Conservation (phyloP, 208 protist species). For the Porcisia hertigi region DNA sequence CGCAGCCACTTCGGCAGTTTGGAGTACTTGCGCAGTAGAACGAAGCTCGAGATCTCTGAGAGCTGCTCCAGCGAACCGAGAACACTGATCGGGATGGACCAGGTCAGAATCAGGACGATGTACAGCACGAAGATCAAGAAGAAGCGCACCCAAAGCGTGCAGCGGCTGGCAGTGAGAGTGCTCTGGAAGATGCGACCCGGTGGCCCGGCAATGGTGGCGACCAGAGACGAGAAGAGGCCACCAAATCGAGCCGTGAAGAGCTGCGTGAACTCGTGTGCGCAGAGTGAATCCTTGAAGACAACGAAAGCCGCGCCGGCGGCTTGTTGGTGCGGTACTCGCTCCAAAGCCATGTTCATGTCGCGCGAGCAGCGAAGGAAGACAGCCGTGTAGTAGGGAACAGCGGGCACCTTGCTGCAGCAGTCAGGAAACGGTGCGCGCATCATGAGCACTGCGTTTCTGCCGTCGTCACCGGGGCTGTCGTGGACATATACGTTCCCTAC, state of each 20-base stretch:
- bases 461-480: background rate
- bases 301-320: conserved; percentile 61
- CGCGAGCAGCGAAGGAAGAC: conserved; percentile 36
- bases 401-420: conserved; percentile 54
- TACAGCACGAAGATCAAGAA: conserved; percentile 49
- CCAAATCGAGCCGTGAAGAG: conserved; percentile 59
- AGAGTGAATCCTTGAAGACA: conserved; percentile 63
- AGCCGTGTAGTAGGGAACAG: conserved; percentile 52
- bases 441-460: conserved; percentile 25
- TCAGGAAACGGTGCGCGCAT: conserved; percentile 29
- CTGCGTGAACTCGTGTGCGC: conserved; percentile 76
- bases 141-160: conserved; percentile 47
- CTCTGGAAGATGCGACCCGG: conserved; percentile 65
- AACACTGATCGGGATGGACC: conserved; percentile 76
- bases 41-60: conserved; percentile 46
- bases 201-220: conserved; percentile 69
- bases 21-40: conserved; percentile 28
- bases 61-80: conserved; percentile 78
- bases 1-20: conserved; percentile 48
- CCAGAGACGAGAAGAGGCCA: conserved; percentile 34
- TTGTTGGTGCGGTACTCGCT: conserved; percentile 37
- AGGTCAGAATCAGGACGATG: conserved; percentile 64
- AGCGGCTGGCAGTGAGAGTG: conserved; percentile 53
- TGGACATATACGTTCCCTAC: background rate
- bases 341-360: conserved; percentile 53